A percentile compares a stretch with the other conserved stretches of the same genome.
phyloP scores from a whole-genome alignment of 2,329 filamentous ascomycete genomes.

The Aspergillus spinulosporus region DNA sequence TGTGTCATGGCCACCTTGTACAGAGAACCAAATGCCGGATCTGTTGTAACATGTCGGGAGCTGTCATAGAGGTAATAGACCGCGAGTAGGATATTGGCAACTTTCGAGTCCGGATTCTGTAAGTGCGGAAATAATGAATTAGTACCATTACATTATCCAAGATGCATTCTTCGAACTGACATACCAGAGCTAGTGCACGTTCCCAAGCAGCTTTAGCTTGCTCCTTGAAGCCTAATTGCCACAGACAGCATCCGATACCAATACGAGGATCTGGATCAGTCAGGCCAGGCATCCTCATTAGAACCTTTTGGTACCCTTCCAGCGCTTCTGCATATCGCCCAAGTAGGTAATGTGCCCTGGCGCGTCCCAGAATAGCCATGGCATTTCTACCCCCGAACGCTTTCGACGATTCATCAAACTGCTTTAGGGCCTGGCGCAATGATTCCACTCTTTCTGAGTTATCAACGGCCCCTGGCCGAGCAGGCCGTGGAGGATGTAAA shows the following conservation, averaged over 20 bases:
- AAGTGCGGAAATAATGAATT: constrained; percentile 1
- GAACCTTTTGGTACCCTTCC: constrained; percentile 79
- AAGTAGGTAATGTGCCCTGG: constrained; percentile 80
- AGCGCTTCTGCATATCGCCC: constrained; percentile 83
- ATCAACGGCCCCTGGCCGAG: constrained; percentile 63
- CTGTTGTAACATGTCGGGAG: constrained; percentile 76
- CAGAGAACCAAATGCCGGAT: constrained; percentile 77
- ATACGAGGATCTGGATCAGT: constrained; percentile 93
- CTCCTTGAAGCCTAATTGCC: constrained; percentile 92
- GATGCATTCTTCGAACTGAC: background rate
- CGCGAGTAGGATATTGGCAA: constrained; percentile 85
- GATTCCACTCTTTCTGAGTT: constrained; percentile 72
- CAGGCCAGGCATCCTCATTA: constrained; percentile 81
- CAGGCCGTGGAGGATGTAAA: constrained; percentile 70
- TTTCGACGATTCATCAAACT: constrained; percentile 89
- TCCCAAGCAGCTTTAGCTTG: constrained; percentile 92
- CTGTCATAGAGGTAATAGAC: constrained; percentile 87
- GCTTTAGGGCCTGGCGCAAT: constrained; percentile 81
- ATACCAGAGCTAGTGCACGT: constrained; percentile 72
- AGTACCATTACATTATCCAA: constrained; percentile 2
- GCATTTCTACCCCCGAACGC: constrained; percentile 84
- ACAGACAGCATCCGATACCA: constrained; percentile 94
- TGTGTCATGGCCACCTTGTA: constrained; percentile 95
- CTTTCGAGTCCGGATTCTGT: constrained; percentile 74
- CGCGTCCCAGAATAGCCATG: constrained; percentile 87